Conservation (phyloP, 2,329 filamentous ascomycete genomes). For the Verticillium longisporum region DNA sequence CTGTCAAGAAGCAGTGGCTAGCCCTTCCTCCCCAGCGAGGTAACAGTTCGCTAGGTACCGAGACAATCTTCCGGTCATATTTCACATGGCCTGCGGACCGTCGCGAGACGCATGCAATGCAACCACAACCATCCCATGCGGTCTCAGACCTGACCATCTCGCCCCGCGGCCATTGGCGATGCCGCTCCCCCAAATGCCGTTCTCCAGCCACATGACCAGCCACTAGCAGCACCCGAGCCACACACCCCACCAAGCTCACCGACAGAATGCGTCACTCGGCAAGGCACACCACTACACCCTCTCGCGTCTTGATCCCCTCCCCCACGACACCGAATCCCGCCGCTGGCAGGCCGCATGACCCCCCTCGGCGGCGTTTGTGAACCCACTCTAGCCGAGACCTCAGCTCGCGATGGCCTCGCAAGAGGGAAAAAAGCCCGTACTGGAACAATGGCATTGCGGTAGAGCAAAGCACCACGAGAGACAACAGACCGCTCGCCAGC, state of each 20-base stretch:
- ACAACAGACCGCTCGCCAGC: too few relatives aligned
- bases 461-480: not conserved
- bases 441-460: not conserved
- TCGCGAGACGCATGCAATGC: not conserved
- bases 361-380: not conserved
- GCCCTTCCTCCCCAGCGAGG: not conserved
- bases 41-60: not conserved
- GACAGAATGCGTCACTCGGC: constrained; percentile 1
- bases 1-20: not conserved
- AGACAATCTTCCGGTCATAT: not conserved
- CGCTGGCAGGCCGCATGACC: not conserved
- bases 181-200: not conserved
- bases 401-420: not conserved
- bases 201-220: not conserved
- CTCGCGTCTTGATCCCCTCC: not conserved
- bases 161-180: not conserved
- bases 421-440: not conserved
- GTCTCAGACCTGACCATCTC: not conserved
- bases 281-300: not conserved
- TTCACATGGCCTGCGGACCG: not conserved
- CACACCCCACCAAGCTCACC: not conserved
- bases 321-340: not conserved
- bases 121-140: not conserved
- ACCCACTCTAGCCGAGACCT: not conserved
- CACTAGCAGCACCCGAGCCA: not conserved